A percentile compares a stretch with the other conserved stretches of the same genome.
Conservation (phyloP, 2,329 filamentous ascomycete species). For the Ceratocystis papillata region DNA sequence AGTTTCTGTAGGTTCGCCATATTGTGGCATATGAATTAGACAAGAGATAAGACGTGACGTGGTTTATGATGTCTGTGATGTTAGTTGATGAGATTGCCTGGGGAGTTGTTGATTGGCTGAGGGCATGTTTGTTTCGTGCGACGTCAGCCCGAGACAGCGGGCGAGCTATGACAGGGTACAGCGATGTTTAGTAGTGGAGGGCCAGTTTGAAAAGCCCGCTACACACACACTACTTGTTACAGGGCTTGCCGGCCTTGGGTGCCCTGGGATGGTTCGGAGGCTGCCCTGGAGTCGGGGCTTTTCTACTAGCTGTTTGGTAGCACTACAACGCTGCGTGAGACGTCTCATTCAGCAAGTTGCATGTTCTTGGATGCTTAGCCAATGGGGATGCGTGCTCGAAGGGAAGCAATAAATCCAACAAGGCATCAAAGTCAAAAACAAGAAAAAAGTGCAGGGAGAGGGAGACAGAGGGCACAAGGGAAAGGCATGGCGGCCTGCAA, state of each 20-base stretch:
- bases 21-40: background rate
- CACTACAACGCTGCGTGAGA: no score
- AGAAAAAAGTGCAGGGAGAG: background rate
- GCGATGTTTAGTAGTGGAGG: background rate
- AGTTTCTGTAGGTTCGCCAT: background rate
- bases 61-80: background rate
- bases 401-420: background rate
- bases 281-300: no score
- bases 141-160: background rate
- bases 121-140: conserved; percentile 1
- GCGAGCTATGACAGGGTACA: background rate
- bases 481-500: background rate
- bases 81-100: background rate
- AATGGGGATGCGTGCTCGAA: background rate
- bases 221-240: no score
- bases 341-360: no score
- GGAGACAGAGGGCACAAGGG: background rate
- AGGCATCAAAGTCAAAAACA: background rate
- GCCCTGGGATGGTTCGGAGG: no score
- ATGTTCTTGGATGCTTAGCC: no score
- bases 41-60: background rate
- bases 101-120: background rate
- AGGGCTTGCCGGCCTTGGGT: no score
- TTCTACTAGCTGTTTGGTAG: no score
- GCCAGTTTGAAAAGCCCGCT: background rate